Base-by-base conservation (phyloP, 1,284 basidiomycete species). In the Pyrrhoderma noxium region DNA sequence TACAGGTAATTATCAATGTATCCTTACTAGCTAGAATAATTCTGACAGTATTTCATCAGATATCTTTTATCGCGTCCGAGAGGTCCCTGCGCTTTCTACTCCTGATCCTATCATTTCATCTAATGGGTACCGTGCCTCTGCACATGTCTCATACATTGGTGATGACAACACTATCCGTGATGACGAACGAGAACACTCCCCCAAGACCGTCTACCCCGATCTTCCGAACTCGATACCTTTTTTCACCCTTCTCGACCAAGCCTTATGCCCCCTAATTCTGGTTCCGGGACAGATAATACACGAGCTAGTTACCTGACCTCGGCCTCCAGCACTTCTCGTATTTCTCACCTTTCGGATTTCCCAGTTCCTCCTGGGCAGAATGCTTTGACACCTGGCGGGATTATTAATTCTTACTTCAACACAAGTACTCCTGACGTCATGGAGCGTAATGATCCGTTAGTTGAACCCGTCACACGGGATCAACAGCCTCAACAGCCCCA, bases 271-370 rank as follows among this genome's bases (percentile, higher is more conserved):
- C 70, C 69, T 9, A 23, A 59, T n/a, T 66, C 73, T 9, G 21
- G 38, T 31, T 31, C 27, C 27, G 62, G 70, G 2, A 79, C 58
- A 50, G 58, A 45, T 41, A 65, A 61, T 11, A 67, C 70, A 8
- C 77, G 85, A 22, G 77, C 78, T 58, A 88, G 85, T 61, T 81
- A 75, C 62, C 69, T 81, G 71, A 87, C 85, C 1, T 73, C 69
- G 27, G 80, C 77, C 1, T 78, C 77, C 0, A 70, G 69, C 31
- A 58, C 65, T 22, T 86, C 84, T 1, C 73, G 73, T 37, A 85
- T 86, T 67, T 85, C 82, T 2, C 73, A 73, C 8, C 72, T 88
- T n/a, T 85, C 83, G 3, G 85, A 86, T 59, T 88, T 88, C 63
- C 85, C 85, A 1, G 67, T 66, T 8, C 85, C 77, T 2, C 83